These are phyloP conservation scores for Tolypocladium inflatum DNA, from an alignment of 2,329 filamentous ascomycete genomes.

Conservation along the genomic window DNA sequence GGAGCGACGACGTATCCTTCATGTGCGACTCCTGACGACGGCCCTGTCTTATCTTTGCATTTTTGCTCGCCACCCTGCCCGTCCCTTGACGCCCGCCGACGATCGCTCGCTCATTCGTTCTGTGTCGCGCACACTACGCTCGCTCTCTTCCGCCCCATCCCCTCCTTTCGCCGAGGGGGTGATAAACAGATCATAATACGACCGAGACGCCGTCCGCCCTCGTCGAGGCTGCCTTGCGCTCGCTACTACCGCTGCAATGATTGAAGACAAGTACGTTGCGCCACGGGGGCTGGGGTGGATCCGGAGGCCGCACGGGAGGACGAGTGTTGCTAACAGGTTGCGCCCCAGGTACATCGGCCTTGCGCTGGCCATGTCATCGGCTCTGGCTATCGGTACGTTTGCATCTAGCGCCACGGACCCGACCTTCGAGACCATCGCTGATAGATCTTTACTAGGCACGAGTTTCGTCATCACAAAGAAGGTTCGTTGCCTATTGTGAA, in stretches of 20 bases:
- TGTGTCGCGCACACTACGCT: background rate
- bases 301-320: background rate
- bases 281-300: background rate
- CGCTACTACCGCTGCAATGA: conserved; percentile 14
- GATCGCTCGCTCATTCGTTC: background rate
- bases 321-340: conserved; percentile 7
- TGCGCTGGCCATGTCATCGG: conserved; percentile 64
- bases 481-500: conserved; percentile 37
- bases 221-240: conserved; percentile 9
- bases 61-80: background rate
- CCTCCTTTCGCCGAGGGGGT: background rate
- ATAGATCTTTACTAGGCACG: conserved; percentile 48
- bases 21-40: background rate
- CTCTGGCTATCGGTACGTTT: conserved; percentile 62
- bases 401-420: background rate
- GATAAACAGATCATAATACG: background rate
- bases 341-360: conserved; percentile 61
- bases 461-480: conserved; percentile 99
- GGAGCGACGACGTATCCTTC: background rate
- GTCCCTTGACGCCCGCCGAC: background rate
- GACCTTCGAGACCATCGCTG: conserved; percentile 5
- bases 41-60: background rate
- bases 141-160: background rate
- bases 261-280: conserved; percentile 28
- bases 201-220: conserved; percentile 7